Conservation (phyloP, 2,329 filamentous ascomycete genomes). For the Diaporthe humulicola region DNA sequence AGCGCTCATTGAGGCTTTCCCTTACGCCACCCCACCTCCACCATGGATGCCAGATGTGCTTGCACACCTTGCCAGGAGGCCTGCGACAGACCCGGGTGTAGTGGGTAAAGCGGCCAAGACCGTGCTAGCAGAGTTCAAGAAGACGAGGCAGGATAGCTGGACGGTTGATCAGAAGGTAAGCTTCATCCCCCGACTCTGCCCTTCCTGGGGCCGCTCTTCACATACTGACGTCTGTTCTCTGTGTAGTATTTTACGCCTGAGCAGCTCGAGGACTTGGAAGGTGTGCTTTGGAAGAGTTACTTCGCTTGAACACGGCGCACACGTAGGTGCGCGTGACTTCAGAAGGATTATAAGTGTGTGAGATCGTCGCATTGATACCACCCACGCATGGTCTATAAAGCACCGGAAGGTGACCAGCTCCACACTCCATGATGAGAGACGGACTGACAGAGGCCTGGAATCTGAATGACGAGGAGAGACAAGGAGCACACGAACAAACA, state of each 20-base stretch:
- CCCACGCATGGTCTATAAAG: not conserved
- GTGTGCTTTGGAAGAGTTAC: conserved; percentile 99
- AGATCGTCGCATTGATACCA: not conserved
- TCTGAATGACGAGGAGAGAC: not conserved
- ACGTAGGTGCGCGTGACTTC: too few species aligned
- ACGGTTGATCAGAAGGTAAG: conserved; percentile 95
- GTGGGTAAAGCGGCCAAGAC: conserved; percentile 97
- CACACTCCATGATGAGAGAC: not conserved
- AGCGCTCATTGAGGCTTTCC: conserved; percentile 93
- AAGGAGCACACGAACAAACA: not conserved
- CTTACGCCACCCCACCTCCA: conserved; percentile 93
- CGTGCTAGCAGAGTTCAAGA: conserved; percentile 97
- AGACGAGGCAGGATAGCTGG: conserved; percentile 99
- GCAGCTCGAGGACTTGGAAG: conserved; percentile 94
- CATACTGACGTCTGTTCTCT: conserved; percentile 46
- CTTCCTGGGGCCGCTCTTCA: not conserved
- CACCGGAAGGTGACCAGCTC: not conserved
- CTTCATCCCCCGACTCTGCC: conserved; percentile 32
- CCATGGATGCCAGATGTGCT: conserved; percentile 94
- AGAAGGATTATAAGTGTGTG: not conserved
- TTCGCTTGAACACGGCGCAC: conserved; percentile 76
- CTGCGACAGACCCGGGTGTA: conserved; percentile 89
- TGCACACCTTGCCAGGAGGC: conserved; percentile 84
- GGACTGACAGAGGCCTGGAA: not conserved
- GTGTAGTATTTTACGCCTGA: conserved; percentile 85